Evolutionary conservation across 805 yeast genomes (phyloP).

Genomic region (Saturnispora dispora): DNA sequence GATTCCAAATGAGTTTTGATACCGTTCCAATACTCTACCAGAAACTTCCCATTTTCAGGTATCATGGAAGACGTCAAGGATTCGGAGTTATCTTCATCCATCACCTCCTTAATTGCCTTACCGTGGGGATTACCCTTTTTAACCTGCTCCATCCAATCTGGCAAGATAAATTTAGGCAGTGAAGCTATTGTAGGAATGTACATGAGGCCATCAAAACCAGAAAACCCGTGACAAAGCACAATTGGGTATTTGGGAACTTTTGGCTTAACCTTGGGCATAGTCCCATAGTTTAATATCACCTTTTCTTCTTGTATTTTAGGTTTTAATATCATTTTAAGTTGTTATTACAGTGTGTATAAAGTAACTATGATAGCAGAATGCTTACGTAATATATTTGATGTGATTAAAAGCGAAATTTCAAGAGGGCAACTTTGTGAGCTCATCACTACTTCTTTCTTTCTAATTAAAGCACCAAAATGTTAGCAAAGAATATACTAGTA

Average conservation of each 20-base stretch:
- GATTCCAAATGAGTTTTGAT: constrained; percentile 49
- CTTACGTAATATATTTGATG: background rate
- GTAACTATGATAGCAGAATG: background rate
- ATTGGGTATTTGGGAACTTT: constrained; percentile 23
- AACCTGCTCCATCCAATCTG: background rate
- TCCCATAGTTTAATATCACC: background rate
- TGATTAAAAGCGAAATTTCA: background rate
- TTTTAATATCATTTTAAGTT: background rate
- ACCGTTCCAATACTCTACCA: constrained; percentile 77
- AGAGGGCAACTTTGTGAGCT: background rate
- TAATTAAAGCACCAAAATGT: background rate
- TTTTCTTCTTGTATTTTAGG: background rate
- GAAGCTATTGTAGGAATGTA: constrained; percentile 5
- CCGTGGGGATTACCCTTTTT: background rate
- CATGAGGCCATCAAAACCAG: constrained; percentile 15
- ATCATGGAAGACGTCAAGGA: background rate
- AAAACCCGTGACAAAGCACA: constrained; percentile 19
- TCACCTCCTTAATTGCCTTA: background rate
- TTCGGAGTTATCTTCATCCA: constrained; percentile 9
- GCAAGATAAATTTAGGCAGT: constrained; percentile 4
- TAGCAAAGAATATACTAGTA: too few species aligned
- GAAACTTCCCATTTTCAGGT: constrained; percentile 25
- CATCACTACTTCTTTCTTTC: background rate
- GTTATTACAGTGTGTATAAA: background rate
- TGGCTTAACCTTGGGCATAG: background rate